phyloP scores from a whole-genome alignment of 2,329 filamentous ascomycete genomes.

The Ophioceras dolichostomum region DNA sequence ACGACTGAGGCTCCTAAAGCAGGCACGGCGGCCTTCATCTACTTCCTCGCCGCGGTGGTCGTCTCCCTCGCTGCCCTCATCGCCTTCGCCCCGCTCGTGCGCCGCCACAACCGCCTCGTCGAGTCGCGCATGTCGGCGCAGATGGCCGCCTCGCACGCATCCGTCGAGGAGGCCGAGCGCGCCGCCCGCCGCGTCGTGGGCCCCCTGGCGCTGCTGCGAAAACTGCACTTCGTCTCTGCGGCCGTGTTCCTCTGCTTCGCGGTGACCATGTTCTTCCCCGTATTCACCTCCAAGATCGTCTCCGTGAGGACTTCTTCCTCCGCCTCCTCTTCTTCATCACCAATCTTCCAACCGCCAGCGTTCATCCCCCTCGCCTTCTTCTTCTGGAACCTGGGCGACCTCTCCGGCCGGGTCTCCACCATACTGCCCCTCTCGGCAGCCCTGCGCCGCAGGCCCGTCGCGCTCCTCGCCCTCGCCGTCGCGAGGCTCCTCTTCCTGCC shows the following conservation, averaged over 20 bases:
- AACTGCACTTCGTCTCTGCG: constrained; percentile 67
- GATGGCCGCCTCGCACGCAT: constrained; percentile 36
- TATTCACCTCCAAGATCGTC: constrained; percentile 65
- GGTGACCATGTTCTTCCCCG: constrained; percentile 88
- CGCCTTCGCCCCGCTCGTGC: constrained; percentile 63
- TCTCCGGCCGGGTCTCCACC: constrained; percentile 62
- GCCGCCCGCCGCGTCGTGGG: constrained; percentile 34
- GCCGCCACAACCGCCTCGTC: constrained; percentile 41
- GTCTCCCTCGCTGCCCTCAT: constrained; percentile 60
- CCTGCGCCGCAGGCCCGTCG: constrained; percentile 48
- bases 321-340: constrained; percentile 28
- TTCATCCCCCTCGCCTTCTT: constrained; percentile 90
- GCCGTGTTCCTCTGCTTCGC: constrained; percentile 71
- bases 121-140: constrained; percentile 33
- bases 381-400: constrained; percentile 85
- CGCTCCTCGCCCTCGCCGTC: constrained; percentile 57
- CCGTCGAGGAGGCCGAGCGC: constrained; percentile 39
- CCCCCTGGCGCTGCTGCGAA: constrained; percentile 57
- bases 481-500: constrained; percentile 62
- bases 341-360: constrained; percentile 56
- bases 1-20: constrained; percentile 13
- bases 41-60: constrained; percentile 77
- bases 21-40: constrained; percentile 69
- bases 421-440: constrained; percentile 37
- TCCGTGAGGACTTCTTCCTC: constrained; percentile 25